phyloP scores from a whole-genome alignment of 1,284 basidiomycete genomes.

The Ganoderma sinense region DNA sequence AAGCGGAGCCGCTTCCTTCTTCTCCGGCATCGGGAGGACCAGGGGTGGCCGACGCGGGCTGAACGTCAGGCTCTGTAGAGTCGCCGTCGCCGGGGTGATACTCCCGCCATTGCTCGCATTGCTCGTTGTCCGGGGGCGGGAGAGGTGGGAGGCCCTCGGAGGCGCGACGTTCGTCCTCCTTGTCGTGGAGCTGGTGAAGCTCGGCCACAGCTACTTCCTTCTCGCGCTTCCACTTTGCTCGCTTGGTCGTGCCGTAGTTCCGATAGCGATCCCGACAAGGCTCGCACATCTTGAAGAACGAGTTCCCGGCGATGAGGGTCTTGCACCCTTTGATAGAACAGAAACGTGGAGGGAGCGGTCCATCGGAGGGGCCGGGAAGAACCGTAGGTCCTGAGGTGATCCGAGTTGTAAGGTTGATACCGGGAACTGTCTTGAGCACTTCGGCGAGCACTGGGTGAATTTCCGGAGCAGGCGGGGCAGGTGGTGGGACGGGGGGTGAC shows the following conservation, averaged over 20 bases:
- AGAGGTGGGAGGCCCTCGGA: slow-evolving; percentile 42
- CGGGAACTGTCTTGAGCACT: slow-evolving; percentile 24
- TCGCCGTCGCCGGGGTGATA: slow-evolving; percentile 6
- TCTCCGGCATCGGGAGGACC: not conserved
- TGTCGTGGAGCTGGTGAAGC: slow-evolving; percentile 44
- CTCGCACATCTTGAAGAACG: slow-evolving; percentile 64
- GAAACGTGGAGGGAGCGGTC: slow-evolving; percentile 42
- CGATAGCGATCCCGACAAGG: slow-evolving; percentile 58
- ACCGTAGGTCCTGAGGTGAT: slow-evolving; percentile 30
- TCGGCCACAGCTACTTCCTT: slow-evolving; percentile 52
- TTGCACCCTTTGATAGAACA: slow-evolving; percentile 67
- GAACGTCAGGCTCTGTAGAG: not conserved
- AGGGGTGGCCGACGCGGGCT: not conserved
- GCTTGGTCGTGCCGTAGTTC: slow-evolving; percentile 60
- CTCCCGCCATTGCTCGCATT: slow-evolving; percentile 22
- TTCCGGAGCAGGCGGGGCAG: slow-evolving; percentile 23
- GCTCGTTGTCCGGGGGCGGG: slow-evolving; percentile 23
- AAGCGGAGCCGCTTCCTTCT: not conserved
- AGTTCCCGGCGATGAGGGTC: slow-evolving; percentile 46
- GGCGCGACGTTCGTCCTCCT: slow-evolving; percentile 49
- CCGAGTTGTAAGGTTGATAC: slow-evolving; percentile 27
- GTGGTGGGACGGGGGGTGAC: slow-evolving; percentile 10
- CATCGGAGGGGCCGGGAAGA: slow-evolving; percentile 21
- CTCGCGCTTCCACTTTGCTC: slow-evolving; percentile 59
- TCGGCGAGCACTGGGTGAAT: slow-evolving; percentile 29